Evolutionary conservation across 2,329 filamentous ascomycete species (phyloP), one percentile per base, ranked within the genome.

Genomic region (Aureobasidium sp.): DNA sequence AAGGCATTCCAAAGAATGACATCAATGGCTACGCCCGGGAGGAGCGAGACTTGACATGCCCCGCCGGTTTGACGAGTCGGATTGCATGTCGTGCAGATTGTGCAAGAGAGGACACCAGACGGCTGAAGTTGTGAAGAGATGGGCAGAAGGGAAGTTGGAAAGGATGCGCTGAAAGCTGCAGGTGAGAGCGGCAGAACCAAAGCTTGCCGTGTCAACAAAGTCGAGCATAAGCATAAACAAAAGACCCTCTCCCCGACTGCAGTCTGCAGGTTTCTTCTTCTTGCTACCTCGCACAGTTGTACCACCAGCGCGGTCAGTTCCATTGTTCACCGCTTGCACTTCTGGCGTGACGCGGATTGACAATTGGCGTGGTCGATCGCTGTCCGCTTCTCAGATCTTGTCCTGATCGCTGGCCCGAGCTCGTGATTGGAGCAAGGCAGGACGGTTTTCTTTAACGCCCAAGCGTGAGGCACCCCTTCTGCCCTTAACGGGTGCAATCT

Each of bases 401-500:
- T 37, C 34, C n/a, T 47, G 44, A 59, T 51, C 39, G 44, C 44
- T 60, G 57, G 57, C 46, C 57, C 57, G 46, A 51, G 57, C 57
- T 41, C 51, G 57, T 50, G 34, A 43, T 60, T 60, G 57, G 57
- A 60, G 44, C 46, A 50, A 50, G 46, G 57, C 57, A 60, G 46
- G 57, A 47, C 57, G 46, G 57, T 60, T 60, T 46, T 51, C 26
- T 32, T 60, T 43, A 51, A 60, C 57, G 57, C 46, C 57, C 57
- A 51, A 60, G 57, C 57, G 44, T 60, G 57, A 60, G 57, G 57
- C 57, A 51, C 46, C 57, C 57, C 57, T 60, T 59, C 55, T 59
- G 55, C 55, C 55, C 57, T 60, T 50, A 60, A 60, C 57, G 57
- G 57, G 57, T 46, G 57, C 57, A 60, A 60, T 60, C 57, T 60